These are phyloP conservation scores for Daldinia sp. DNA, from an alignment of 2,329 filamentous ascomycete genomes.

Conservation along the genomic window DNA sequence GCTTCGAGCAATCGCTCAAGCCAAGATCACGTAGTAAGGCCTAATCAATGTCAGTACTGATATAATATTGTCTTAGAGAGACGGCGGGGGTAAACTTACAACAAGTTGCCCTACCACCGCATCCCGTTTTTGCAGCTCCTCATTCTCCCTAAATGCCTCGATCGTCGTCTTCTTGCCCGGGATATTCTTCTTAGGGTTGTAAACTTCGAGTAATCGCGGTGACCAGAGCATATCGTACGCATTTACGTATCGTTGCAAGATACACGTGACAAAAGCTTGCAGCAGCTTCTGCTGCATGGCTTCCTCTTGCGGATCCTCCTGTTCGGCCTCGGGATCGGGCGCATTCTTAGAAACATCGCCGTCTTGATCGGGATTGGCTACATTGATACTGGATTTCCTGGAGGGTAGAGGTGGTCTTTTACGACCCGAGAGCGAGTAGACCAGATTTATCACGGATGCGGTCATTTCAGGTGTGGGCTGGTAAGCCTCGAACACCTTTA, in stretches of 20 bases:
- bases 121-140: slow-evolving; percentile 67
- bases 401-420: slow-evolving; percentile 70
- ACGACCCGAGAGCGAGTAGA: slow-evolving; percentile 72
- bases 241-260: slow-evolving; percentile 77
- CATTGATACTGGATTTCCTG: slow-evolving; percentile 65
- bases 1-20: slow-evolving; percentile 55
- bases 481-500: slow-evolving; percentile 74
- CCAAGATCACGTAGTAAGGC: slow-evolving; percentile 71
- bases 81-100: slow-evolving; percentile 53
- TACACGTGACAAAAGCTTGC: slow-evolving; percentile 79
- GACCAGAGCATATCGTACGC: slow-evolving; percentile 68
- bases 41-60: slow-evolving; percentile 46
- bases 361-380: slow-evolving; percentile 63
- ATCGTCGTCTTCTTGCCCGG: slow-evolving; percentile 68
- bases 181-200: slow-evolving; percentile 70
- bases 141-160: slow-evolving; percentile 70
- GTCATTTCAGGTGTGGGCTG: slow-evolving; percentile 72
- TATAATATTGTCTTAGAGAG: background rate
- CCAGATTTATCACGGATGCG: slow-evolving; percentile 72
- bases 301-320: slow-evolving; percentile 63
- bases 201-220: slow-evolving; percentile 71
- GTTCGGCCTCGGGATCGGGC: slow-evolving; percentile 68
- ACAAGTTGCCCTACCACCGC: slow-evolving; percentile 76
- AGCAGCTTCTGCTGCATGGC: slow-evolving; percentile 70
- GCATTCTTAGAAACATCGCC: slow-evolving; percentile 63